Conservation (phyloP, 176 grass and related monocot genomes). For the Tillandsia leiboldiana region DNA sequence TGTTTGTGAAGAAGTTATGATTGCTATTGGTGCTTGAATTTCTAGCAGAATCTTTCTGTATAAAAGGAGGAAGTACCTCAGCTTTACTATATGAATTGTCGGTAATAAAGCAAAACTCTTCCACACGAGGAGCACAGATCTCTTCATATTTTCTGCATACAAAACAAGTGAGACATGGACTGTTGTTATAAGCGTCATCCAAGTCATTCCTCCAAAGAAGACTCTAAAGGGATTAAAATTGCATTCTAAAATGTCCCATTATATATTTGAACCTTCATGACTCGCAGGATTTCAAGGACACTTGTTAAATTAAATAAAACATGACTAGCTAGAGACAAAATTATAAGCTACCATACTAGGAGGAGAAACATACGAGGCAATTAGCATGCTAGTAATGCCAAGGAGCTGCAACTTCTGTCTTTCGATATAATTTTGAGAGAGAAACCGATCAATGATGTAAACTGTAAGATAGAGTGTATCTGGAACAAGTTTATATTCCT, state of each 20-base stretch:
- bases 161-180: not conserved
- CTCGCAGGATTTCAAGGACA: no score
- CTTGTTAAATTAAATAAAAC: no score
- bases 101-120: constrained; percentile 85
- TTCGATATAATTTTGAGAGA: constrained; percentile 65
- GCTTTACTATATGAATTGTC: constrained; percentile 58
- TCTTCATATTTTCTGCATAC: constrained; percentile 90
- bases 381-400: constrained; percentile 86
- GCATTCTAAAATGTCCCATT: no score
- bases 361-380: constrained; percentile 72
- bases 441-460: constrained; percentile 64
- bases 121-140: constrained; percentile 49
- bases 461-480: constrained; percentile 90
- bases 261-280: no score
- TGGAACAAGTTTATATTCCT: constrained; percentile 82
- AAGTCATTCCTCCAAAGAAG: not conserved
- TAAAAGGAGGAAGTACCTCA: constrained; percentile 41
- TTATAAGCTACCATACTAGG: not conserved
- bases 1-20: constrained; percentile 28
- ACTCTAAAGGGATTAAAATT: no score
- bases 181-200: no score
- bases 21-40: not conserved
- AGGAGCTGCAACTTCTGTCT: constrained; percentile 65
- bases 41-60: not conserved
- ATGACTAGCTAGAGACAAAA: not conserved